Evolutionary conservation across 2,329 filamentous ascomycete species (phyloP), one percentile per base, ranked within the genome.

Genomic region (Trichoderma breve): DNA sequence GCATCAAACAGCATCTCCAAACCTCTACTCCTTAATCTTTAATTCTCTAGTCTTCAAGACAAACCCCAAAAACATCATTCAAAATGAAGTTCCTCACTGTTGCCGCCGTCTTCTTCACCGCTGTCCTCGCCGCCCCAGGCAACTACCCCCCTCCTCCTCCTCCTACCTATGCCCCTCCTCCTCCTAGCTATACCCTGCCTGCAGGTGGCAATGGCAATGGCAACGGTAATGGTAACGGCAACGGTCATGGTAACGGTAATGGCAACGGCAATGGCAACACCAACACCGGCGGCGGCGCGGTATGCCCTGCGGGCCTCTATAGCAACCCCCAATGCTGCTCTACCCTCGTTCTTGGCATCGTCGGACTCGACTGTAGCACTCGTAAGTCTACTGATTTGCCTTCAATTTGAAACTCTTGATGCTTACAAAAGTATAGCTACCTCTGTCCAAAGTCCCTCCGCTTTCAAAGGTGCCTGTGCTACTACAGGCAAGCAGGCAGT

Each of bases 51-150:
- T 39, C 32, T 39, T 26, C 28, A 28, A 43, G 21, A 14, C 32
- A 39, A 39, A 32, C 12, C 9, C 26, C 15, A 7, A 71, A 73
- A 53, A 9, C 32, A 30, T 4, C 24, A 55, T 51, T 58, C 71
- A 73, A 72, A 57, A 73, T 73, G 72, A 30, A 73, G 66, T 73
- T 72, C 72, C 21, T 73, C 55, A 14, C 66, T 47, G 26, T 71
- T 43, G 61, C 61, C 66, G 47, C 71, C 34, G 65, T 73, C 66
- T 32, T 73, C 72, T 14, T 69, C 65, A 18, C 71, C 47, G 30
- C 72, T 4, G 72, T 57, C 34, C 11, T 70, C 4, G 71, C 71
- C 15, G 70, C 55, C 26, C 70, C 70, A 12, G 18, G 57, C 43
- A 57, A 66, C 51, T 53, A 26, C 55, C 43, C 6, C 15, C 11